A percentile compares a stretch with the other conserved stretches of the same genome.
Evolutionary conservation across 768 basidiomycete species (phyloP).

Genomic region (Kwoniella pini): DNA sequence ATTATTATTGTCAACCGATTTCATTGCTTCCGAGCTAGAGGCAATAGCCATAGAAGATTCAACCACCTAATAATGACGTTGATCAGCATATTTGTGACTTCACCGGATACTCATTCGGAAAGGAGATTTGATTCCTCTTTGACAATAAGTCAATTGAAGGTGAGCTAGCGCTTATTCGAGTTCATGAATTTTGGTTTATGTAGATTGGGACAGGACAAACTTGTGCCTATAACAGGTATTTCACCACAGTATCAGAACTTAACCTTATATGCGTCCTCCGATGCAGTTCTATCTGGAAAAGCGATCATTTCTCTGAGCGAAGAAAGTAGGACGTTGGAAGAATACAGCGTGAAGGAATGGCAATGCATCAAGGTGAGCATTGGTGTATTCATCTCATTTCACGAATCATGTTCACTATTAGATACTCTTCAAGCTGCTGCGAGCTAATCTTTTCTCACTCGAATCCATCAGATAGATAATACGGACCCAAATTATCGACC

Average conservation of each 20-base stretch:
- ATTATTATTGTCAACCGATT: no score
- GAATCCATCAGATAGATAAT: constrained; percentile 64
- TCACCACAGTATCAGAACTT: constrained; percentile 71
- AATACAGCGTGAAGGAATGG: constrained; percentile 72
- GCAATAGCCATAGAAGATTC: background rate
- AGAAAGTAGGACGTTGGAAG: constrained; percentile 68
- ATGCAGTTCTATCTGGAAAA: constrained; percentile 52
- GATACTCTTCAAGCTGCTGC: no score
- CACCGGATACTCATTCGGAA: constrained; percentile 87
- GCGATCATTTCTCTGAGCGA: constrained; percentile 65
- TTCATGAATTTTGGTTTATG: constrained; percentile 12
- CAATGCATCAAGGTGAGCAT: constrained; percentile 74
- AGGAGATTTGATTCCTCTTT: constrained; percentile 75
- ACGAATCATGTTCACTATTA: no score
- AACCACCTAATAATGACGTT: constrained; percentile 22
- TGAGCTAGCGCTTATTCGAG: constrained; percentile 46
- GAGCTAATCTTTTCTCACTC: background rate
- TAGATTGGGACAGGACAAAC: constrained; percentile 62
- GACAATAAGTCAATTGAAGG: constrained; percentile 81
- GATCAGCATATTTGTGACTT: constrained; percentile 73
- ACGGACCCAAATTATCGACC: constrained; percentile 71
- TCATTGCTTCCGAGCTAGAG: no score
- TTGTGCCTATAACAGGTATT: constrained; percentile 90
- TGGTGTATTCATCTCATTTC: background rate
- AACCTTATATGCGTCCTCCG: constrained; percentile 64